Base-by-base conservation (phyloP, 768 basidiomycete genomes). In the Panaeolus papilionaceus region DNA sequence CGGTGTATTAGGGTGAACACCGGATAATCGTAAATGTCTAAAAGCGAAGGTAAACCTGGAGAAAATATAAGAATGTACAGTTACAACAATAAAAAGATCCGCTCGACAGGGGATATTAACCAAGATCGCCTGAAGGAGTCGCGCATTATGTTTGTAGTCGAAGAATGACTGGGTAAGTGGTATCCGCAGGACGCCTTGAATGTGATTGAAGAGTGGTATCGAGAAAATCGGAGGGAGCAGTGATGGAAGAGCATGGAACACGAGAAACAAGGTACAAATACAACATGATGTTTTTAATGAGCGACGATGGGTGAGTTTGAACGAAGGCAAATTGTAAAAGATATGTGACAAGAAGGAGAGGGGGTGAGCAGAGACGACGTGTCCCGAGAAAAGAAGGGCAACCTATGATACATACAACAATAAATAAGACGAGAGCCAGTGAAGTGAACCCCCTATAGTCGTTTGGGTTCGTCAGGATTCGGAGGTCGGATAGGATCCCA, bases 401-500 rank as follows among this genome's bases (percentile, higher is more conserved):
- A 58, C 42, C 58, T 65, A 70, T 71, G 67, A 75, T 71, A 75
- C 72, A 73, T 73, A 73, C 72, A 74, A 69, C 67, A 73, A 73
- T 71, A 74, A 74, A 66, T 64, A 70, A 71, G 70, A 63, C 64
- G 49, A 65, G 49, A 54, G 51, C 61, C 65, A 49, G 54, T 47
- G 37, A 39, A 38, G 6, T n/a, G 20, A 23, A 44, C 23, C 37
- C 28, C 23, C 39, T 33, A 62, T 44, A 49, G 6, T 39, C 61
- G 47, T 45, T 40, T 11, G 67, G 14, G 42, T 44, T 23, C 47
- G 39, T 38, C 28, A 38, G 10, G 45, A 38, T 61, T 62, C 64
- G n/a, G 26, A 37, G 26, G 16, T 1, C 28, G 28, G 4, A 58
- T 8, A 8, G 28, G 12, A 33, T 28, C 54, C 16, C 26, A 16